Evolutionary conservation across 208 protist species (phyloP), one percentile per base, ranked within the genome.

Genomic region (Trichomonas vaginalis): DNA sequence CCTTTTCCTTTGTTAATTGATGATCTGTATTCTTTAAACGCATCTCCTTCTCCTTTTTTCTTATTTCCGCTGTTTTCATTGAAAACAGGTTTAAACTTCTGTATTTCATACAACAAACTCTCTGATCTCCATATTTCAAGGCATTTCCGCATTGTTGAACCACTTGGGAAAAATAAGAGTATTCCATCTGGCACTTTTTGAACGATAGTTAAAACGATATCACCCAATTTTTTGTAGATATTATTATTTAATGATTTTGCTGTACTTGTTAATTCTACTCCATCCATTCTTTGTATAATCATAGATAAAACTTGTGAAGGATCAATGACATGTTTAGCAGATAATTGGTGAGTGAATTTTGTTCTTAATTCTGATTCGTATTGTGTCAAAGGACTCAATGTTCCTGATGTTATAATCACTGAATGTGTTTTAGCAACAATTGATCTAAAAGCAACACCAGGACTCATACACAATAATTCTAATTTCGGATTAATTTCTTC

Each of bases 151-250:
- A 95, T 21, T 0, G 80, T 86, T 39, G 79, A 79, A 37, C 95
- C 46, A 23, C 83, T 95, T 45, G 96, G 83, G 17, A 96, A 79
- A 48, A 96, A 96, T 9, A 96, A 46, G 4, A 96, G 46, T 39
- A 96, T 51, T 0, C 96, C 96, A 80, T 92, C 56, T 40, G 96
- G 96, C 62, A 96, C 95, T 39, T 42, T 27, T 56, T 35, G 70
- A 39, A 62, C 32, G 0, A 95, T 9, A 15, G 21, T 37, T 10
- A 49, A 48, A 35, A 96, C 23, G 15, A 95, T 95, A 42, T 88
- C 49, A 37, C 21, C 96, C 0, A 96, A 32, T n/a, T 39, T 51
- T 10, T 39, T 35, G n/a, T 92, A 92, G 27, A 45, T 92, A 48
- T 48, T 56, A 9, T 92, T 45, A 27, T 14, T 27, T 10, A 48